Percentiles rank a stretch among this genome's conserved stretches.
phyloP scores from a whole-genome alignment of 441 rosid species.

The Erodium moschatum region DNA sequence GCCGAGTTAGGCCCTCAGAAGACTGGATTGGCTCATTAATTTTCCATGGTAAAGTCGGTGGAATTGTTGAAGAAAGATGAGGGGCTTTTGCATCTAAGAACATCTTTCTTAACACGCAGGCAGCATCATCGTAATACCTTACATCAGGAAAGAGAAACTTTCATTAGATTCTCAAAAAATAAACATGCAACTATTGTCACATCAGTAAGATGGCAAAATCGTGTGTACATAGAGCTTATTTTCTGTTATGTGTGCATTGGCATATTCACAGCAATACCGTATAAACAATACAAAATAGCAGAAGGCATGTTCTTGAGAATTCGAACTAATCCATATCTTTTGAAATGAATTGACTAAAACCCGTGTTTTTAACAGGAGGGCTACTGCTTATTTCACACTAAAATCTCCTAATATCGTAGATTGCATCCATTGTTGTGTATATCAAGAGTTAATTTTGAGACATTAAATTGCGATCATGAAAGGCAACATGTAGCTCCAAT shows the following conservation, averaged over 20 bases:
- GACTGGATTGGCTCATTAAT: conserved; percentile 73
- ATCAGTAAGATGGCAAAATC: neutral
- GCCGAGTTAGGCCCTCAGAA: conserved; percentile 88
- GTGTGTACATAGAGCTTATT: neutral
- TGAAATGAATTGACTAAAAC: neutral
- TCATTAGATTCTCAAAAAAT: conserved; percentile 7
- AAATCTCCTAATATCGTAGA: neutral
- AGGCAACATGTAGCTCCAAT: neutral
- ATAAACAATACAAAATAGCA: conserved; percentile 5
- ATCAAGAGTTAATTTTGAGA: neutral
- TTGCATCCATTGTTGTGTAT: neutral
- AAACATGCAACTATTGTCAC: conserved; percentile 9
- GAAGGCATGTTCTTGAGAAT: conserved; percentile 6
- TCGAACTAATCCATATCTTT: neutral
- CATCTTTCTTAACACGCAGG: conserved; percentile 94
- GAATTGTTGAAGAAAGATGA: conserved; percentile 87
- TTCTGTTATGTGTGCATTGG: neutral
- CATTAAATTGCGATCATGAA: neutral
- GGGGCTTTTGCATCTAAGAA: conserved; percentile 99
- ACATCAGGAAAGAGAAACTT: conserved; percentile 21
- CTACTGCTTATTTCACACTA: conserved; percentile 4
- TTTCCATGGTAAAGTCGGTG: conserved; percentile 94
- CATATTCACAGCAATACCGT: conserved; percentile 3
- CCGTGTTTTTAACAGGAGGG: neutral
- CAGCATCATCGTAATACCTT: conserved; percentile 98